A percentile compares a stretch with the other conserved stretches of the same genome.
Conservation (phyloP, 306 rosid genomes). For the Astragalus membranaceus region DNA sequence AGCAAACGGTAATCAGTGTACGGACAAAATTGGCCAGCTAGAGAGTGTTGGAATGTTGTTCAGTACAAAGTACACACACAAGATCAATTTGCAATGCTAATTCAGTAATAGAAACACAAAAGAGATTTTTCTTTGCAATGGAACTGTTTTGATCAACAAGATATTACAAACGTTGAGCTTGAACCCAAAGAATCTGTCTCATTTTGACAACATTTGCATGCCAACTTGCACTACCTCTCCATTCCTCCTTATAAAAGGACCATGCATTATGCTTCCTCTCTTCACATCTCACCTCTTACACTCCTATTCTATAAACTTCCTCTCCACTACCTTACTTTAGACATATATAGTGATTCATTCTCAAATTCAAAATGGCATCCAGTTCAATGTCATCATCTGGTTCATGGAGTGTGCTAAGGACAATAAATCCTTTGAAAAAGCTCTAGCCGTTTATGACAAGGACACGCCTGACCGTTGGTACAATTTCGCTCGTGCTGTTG, state of each 20-base stretch:
- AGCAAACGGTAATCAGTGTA: neutral
- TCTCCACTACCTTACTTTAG: neutral
- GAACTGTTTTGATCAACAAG: constrained; percentile 34
- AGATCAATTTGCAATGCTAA: neutral
- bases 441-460: constrained; percentile 76
- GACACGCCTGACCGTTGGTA: constrained; percentile 91
- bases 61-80: neutral
- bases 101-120: neutral
- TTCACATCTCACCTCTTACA: constrained; percentile 26
- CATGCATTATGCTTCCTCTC: constrained; percentile 29
- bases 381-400: constrained; percentile 62
- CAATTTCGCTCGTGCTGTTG: constrained; percentile 79
- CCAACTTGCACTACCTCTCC: constrained; percentile 46
- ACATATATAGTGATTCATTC: neutral
- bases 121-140: neutral
- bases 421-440: constrained; percentile 82
- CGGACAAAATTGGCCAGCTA: neutral
- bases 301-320: neutral
- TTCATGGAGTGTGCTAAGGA: constrained; percentile 80
- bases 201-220: constrained; percentile 31
- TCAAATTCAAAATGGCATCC: constrained; percentile 39
- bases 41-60: neutral
- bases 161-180: neutral
- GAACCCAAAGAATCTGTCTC: neutral
- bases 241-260: constrained; percentile 54